Conservation (phyloP, 192 early-diverging fungal species). For the Allomyces macrogynus region DNA sequence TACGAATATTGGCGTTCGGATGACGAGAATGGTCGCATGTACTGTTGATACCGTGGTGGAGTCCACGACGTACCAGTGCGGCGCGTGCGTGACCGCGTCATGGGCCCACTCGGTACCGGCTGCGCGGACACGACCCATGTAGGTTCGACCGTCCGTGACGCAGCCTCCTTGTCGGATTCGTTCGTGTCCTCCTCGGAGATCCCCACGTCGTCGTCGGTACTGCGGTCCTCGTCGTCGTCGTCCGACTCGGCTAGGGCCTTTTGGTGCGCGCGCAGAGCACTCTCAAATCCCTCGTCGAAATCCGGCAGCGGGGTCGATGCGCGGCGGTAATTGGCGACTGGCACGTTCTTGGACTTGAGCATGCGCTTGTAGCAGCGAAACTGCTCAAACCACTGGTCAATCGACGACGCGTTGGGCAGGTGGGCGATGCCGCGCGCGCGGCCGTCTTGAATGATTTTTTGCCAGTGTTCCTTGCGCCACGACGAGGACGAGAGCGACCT, state of each 20-base stretch:
- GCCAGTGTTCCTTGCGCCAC: not conserved
- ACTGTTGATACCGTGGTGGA: not conserved
- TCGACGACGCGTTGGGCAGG: not conserved
- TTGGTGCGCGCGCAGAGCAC: not conserved
- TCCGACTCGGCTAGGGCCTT: not conserved
- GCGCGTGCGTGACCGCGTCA: not conserved
- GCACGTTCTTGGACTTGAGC: not conserved
- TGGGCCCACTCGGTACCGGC: not conserved
- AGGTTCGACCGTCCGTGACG: not conserved
- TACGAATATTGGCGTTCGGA: too few relatives aligned
- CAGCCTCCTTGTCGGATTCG: too few relatives aligned
- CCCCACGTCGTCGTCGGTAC: not conserved
- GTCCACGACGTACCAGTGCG: not conserved
- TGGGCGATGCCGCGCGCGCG: not conserved
- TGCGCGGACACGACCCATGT: not conserved
- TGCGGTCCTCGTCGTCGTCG: not conserved
- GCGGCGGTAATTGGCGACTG: not conserved
- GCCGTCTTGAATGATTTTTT: not conserved
- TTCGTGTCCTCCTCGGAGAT: not conserved
- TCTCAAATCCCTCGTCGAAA: not conserved
- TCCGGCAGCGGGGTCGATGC: not conserved
- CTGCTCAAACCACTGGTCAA: not conserved
- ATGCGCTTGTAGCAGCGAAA: not conserved
- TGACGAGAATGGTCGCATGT: too few relatives aligned
- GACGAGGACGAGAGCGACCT: not conserved